Conservation (phyloP, 2,329 filamentous ascomycete genomes). For the Neofusicoccum kwambonambiense region DNA sequence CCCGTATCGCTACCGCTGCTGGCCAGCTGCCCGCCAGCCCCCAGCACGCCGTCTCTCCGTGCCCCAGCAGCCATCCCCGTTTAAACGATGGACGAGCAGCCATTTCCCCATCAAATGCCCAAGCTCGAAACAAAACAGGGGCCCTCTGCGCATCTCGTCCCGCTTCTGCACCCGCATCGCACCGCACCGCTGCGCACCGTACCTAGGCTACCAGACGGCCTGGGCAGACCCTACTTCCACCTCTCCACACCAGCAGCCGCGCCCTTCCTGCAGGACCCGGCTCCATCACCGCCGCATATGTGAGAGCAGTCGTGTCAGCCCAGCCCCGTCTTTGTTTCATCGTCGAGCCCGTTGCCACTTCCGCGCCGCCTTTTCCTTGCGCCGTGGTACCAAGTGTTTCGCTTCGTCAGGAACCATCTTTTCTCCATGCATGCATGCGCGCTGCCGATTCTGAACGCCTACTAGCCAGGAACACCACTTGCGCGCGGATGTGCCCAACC, state of each 20-base stretch:
- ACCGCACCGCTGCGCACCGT: conserved; percentile 35
- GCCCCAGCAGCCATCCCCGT: conserved; percentile 13
- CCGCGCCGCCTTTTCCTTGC: conserved; percentile 14
- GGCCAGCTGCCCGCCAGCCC: neutral
- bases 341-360: neutral
- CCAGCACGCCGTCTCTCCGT: conserved; percentile 1
- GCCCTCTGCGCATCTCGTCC: conserved; percentile 26
- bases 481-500: conserved; percentile 25
- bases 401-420: conserved; percentile 34
- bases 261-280: conserved; percentile 6
- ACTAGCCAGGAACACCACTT: conserved; percentile 17
- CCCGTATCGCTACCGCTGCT: neutral
- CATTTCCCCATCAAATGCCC: conserved; percentile 15
- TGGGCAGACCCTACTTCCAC: conserved; percentile 15
- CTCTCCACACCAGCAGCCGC: conserved; percentile 6
- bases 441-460: conserved; percentile 28
- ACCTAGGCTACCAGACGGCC: conserved; percentile 16
- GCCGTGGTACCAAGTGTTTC: conserved; percentile 23
- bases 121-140: conserved; percentile 30
- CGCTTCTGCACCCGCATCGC: conserved; percentile 29
- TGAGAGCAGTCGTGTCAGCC: conserved; percentile 11
- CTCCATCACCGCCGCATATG: conserved; percentile 12
- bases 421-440: conserved; percentile 40
- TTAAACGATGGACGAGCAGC: conserved; percentile 16
- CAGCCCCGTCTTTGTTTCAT: conserved; percentile 18